A percentile compares a stretch with the other conserved stretches of the same genome.
Evolutionary conservation across 148 eudicot genomes (phyloP).

Genomic region (Silene uniflora): DNA sequence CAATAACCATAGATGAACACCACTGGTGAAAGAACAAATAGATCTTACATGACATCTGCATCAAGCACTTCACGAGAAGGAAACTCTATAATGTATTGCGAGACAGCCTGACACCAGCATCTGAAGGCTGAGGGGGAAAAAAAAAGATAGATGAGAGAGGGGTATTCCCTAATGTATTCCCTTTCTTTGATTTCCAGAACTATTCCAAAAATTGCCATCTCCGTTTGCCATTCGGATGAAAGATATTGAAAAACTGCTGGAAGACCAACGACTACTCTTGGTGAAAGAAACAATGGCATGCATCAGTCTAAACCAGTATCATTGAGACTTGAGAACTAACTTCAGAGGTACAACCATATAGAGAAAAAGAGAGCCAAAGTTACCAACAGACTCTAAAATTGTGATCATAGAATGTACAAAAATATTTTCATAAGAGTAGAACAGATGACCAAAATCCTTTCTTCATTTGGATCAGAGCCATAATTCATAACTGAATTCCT

Average conservation of each 20-base stretch:
- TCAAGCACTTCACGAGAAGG: conserved; percentile 67
- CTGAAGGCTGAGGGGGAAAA: conserved; percentile 57
- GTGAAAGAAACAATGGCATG: background rate
- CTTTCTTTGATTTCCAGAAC: conserved; percentile 1
- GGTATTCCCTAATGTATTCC: background rate
- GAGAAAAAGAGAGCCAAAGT: background rate
- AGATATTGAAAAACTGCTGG: background rate
- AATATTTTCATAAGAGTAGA: background rate
- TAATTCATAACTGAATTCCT: background rate
- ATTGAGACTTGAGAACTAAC: background rate
- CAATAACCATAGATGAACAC: background rate
- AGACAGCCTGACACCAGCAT: conserved; percentile 98
- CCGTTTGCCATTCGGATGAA: background rate
- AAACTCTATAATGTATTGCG: conserved; percentile 63
- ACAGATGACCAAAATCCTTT: background rate
- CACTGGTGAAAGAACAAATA: conserved; percentile 14
- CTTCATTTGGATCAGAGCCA: background rate
- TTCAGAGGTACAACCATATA: conserved; percentile 2
- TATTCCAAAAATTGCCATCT: background rate
- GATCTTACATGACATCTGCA: conserved; percentile 81
- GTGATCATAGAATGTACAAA: too few species aligned
- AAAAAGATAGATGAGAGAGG: background rate
- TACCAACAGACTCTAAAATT: background rate
- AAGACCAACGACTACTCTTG: background rate
- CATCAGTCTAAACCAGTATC: background rate